Base-by-base conservation (phyloP, 2,329 filamentous ascomycete genomes). In the Trichoderma simmonsii region DNA sequence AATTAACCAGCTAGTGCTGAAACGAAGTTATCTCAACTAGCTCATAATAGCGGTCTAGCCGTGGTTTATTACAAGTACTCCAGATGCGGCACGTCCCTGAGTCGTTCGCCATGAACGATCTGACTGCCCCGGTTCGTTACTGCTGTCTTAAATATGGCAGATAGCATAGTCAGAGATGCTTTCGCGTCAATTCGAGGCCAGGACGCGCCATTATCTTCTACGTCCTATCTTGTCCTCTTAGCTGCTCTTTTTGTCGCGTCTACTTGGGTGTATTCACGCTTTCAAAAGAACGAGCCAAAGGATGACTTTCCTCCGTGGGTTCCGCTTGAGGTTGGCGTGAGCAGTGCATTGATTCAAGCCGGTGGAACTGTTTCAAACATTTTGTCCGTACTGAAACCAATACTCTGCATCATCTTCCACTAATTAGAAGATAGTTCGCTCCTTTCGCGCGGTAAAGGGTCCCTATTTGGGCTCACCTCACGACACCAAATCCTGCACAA, bases 381-480 rank as follows among this genome's bases (percentile, higher is more conserved):
- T 26, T 43, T 30, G 56, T 70, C 15, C 28, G 66, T 70, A 30
- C 9, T 26, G 26, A 8, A 21, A 14, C 18, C 21, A 15, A 4
- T 61, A 8, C 1, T 24, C n/a, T 34, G n/a, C 30, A 61, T 34
- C 24, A 15, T 26, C 3, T 12, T 39, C 1, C 8, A 14, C 66
- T 62, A 21, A 70, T 11, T 6, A 14, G 7, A 54, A n/a, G 12
- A 7, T 70, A 70, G 56, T 28, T 70, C 56, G 12, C 18, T 70
- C 18, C 12, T 70, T 9, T 39, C 56, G 18, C 56, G 34, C 14
- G 11, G 56, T 2, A 70, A 70, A 70, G 66, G 66, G n/a, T 70
- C 76, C 9, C 67, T 76, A 0, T 75, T 76, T 24, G 75, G 74
- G 7, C 28, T 76, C 12, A 77, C 76, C 3, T 73, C 73, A 9